Base-by-base conservation (phyloP, 1,139 yeast species). In the Pichia cactophila region DNA sequence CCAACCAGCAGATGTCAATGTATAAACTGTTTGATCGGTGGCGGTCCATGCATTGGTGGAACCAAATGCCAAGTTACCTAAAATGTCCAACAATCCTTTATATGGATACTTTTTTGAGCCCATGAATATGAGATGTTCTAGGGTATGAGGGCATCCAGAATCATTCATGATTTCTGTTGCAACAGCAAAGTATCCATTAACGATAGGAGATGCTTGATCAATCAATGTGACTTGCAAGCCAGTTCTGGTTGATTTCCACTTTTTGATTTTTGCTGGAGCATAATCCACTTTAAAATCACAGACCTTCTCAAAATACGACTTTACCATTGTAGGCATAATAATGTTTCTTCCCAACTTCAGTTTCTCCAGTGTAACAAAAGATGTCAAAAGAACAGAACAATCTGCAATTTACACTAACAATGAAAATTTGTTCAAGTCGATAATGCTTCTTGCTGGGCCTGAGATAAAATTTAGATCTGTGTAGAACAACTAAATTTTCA, bases 11-110 rank as follows among this genome's bases (percentile, higher is more conserved):
- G 95, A 82, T 10, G 85, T 78, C 50, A 94, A 72, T 1, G 96
- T 88, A 61, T 92, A 94, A 2, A 89, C 97, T 0, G 99, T 94
- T 62, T 88, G 96, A 66, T 94, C 98, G 3, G 92, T 86, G 1
- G 85, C 89, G 0, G 99, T 92, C 97, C 97, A 90, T 0, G 99
- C 99, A 63, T 94, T 94, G 1, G 98, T 94, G 9, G 81, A 75
- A 1, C 96, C 86, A 66, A 85, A 85, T 57, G 89, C 82, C 51
- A 88, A 69, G 62, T 89, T 88, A 7, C 97, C 96, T 50, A 90
- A 74, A 9, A 82, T 82, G 61, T 94, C 98, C 45, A 94, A 72
- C 48, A 90, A 71, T 4, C 98, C 98, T 66, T 92, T 92, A 65
- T 83, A 90, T 0, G 98, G 98, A 58, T 82, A 88, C 52, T 82